Evolutionary conservation across 208 protist species (phyloP).

Genomic region (Trypanosoma caninum): DNA sequence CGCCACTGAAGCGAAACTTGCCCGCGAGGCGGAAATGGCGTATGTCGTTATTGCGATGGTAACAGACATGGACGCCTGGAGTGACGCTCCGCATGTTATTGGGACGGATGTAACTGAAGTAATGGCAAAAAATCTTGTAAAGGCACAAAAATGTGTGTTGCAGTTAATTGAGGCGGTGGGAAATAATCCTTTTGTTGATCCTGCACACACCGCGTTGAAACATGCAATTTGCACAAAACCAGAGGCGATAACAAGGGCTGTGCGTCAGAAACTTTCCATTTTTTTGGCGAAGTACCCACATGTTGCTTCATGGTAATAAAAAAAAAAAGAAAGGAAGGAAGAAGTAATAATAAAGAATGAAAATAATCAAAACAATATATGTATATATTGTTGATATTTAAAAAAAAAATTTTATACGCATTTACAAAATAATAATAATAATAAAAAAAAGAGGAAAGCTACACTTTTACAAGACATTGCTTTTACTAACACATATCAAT

Average conservation of each 20-base stretch:
- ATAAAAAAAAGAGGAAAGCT: no score
- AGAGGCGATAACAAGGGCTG: slow-evolving; percentile 36
- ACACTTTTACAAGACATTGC: no score
- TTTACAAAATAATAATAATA: no score
- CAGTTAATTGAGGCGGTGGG: slow-evolving; percentile 42
- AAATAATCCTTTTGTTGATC: slow-evolving; percentile 34
- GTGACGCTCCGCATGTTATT: slow-evolving; percentile 72
- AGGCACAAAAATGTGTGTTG: slow-evolving; percentile 57
- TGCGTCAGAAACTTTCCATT: slow-evolving; percentile 42
- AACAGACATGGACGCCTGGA: slow-evolving; percentile 95
- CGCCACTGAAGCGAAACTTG: slow-evolving; percentile 86
- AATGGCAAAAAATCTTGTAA: slow-evolving; percentile 56
- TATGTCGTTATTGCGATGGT: slow-evolving; percentile 86
- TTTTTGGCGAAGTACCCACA: slow-evolving; percentile 64
- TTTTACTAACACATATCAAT: no score
- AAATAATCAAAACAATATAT: no score
- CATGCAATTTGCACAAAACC: slow-evolving; percentile 51
- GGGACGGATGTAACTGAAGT: slow-evolving; percentile 46
- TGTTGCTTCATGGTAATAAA: slow-evolving; percentile 20
- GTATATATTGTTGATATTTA: no score
- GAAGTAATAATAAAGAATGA: no score
- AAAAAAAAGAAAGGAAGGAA: neutral
- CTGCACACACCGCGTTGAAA: slow-evolving; percentile 52
- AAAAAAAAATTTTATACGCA: no score
- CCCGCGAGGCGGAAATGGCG: slow-evolving; percentile 89